phyloP scores from a whole-genome alignment of 495 filamentous ascomycete species.

The Podospora anserina region DNA sequence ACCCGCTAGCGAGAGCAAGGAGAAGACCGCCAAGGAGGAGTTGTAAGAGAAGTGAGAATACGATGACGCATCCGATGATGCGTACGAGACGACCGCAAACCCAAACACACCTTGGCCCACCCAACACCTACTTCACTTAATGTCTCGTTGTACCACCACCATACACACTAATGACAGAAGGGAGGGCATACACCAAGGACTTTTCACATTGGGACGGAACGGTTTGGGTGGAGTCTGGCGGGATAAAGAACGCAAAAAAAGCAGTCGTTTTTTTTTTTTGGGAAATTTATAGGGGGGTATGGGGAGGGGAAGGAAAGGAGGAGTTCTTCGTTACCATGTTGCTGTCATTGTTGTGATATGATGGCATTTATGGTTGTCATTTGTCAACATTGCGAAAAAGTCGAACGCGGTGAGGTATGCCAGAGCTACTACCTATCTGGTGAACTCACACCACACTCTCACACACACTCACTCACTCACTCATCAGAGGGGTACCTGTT shows the following conservation, averaged over 20 bases:
- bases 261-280: not conserved
- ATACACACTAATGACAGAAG: slow-evolving; percentile 2
- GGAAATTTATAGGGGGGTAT: not conserved
- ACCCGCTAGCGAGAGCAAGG: slow-evolving; percentile 74
- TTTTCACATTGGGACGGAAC: slow-evolving; percentile 2
- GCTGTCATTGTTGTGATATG: not conserved
- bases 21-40: slow-evolving; percentile 47
- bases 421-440: not conserved
- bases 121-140: not conserved
- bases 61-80: slow-evolving; percentile 10
- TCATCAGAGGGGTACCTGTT: not conserved
- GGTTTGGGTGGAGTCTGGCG: not conserved
- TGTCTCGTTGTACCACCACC: not conserved
- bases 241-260: not conserved
- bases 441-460: not conserved
- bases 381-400: not conserved
- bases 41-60: not conserved
- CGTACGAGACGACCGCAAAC: not conserved
- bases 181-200: slow-evolving; percentile 1
- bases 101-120: not conserved
- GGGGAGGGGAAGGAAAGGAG: not conserved
- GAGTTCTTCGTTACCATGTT: not conserved
- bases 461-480: not conserved
- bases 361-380: not conserved
- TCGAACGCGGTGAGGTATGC: not conserved